Evolutionary conservation across 768 basidiomycete species (phyloP), one percentile per base, ranked within the genome.

Genomic region (Leucogyrophana mollusca): DNA sequence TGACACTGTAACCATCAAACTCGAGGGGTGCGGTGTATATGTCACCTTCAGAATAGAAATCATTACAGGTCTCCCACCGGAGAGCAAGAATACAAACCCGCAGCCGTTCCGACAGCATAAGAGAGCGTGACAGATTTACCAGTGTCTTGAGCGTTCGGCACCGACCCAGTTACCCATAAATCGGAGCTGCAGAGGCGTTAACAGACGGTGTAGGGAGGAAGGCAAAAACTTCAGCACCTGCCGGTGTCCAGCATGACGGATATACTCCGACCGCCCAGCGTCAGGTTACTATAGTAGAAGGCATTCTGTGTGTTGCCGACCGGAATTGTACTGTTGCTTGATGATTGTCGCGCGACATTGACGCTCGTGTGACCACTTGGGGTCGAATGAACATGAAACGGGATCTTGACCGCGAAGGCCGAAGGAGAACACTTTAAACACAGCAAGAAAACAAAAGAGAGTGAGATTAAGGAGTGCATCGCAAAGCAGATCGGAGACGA

Each of bases 211-310:
- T 13, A 13, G 27, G 13, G 13, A 13, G 40, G 8, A 32, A 33
- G 37, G 25, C 40, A 18, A 44, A n/a, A 43, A 30, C 8, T 6
- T 37, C 27, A 22, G 16, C 24, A 37, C 86, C 87, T 90, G 66
- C 88, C 88, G 6, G 87, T 89, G 59, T 90, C 88, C 43, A 90
- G 64, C 55, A 87, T 69, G 42, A 90, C 83, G 18, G 74, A 71
- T 51, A 85, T 67, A 4, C 67, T 56, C 17, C 65, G 65, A 14
- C 84, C 84, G 13, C 79, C 83, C 34, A 90, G 65, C 13, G 83
- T 85, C 51, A 90, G 73, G 56, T 87, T 88, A 33, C 77, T 71
- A 40, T 84, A 79, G 58, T 90, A 90, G 56, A 87, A 80, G 0
- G 81, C 73, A 68, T 90, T 89, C 53, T 79, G 80, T 0, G 77